A percentile compares a stretch with the other conserved stretches of the same genome.
Conservation (phyloP, 352 stramenopile species). For the Pythium inflatum region DNA sequence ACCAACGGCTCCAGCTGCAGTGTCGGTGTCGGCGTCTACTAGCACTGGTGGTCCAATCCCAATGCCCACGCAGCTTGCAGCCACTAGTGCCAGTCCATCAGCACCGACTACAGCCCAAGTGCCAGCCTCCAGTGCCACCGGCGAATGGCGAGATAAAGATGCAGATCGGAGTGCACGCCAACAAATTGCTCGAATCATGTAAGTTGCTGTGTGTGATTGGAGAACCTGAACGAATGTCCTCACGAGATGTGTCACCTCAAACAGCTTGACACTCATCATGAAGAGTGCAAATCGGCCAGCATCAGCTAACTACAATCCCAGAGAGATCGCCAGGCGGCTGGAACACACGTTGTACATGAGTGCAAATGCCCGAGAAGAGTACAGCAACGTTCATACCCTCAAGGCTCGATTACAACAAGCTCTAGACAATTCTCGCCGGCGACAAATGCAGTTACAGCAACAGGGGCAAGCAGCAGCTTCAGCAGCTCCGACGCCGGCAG, state of each 20-base stretch:
- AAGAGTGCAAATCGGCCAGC: constrained; percentile 88
- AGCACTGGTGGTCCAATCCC: constrained; percentile 23
- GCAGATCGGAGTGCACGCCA: constrained; percentile 76
- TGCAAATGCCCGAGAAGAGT: constrained; percentile 80
- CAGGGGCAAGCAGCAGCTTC: constrained; percentile 32
- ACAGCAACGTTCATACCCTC: constrained; percentile 87
- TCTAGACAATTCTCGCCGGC: constrained; percentile 78
- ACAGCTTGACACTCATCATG: constrained; percentile 88
- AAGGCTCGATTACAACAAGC: constrained; percentile 83
- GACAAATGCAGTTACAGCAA: constrained; percentile 80
- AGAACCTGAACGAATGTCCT: neutral
- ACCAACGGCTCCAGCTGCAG: neutral
- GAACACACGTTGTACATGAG: constrained; percentile 90
- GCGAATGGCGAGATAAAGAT: constrained; percentile 88
- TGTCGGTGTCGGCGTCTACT: neutral
- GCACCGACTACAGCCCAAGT: constrained; percentile 3
- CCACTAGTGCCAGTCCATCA: constrained; percentile 14
- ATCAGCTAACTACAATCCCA: constrained; percentile 88
- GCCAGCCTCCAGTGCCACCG: constrained; percentile 27
- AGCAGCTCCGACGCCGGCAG: constrained; percentile 2
- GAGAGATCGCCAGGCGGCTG: constrained; percentile 81
- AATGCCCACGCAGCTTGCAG: constrained; percentile 29
- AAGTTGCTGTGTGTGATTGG: constrained; percentile 27
- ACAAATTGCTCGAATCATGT: constrained; percentile 91
- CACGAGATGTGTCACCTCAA: neutral